These are phyloP conservation scores for Lumnitzera littorea DNA, from an alignment of 345 rosid genomes.

Conservation along the genomic window DNA sequence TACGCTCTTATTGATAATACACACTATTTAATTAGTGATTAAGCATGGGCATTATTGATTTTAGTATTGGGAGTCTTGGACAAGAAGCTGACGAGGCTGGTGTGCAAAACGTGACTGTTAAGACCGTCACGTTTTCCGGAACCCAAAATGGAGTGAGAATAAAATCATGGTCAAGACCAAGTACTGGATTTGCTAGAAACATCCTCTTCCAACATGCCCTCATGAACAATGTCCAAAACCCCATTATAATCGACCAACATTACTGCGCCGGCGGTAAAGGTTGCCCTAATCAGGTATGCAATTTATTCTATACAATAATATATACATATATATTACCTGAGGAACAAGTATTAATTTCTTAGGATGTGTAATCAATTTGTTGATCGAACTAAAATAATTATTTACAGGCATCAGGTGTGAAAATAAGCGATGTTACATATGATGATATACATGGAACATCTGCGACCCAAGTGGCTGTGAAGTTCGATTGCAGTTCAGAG, in stretches of 20 bases:
- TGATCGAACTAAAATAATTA: too few relatives aligned
- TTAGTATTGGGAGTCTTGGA: conserved; percentile 48
- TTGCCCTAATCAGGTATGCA: conserved; percentile 40
- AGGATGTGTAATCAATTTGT: too few relatives aligned
- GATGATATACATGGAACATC: conserved; percentile 60
- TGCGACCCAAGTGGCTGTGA: conserved; percentile 44
- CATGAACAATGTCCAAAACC: conserved; percentile 34
- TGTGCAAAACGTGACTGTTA: conserved; percentile 31
- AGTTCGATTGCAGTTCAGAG: conserved; percentile 52
- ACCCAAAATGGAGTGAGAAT: conserved; percentile 35
- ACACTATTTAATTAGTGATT: too few relatives aligned
- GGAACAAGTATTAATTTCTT: too few relatives aligned
- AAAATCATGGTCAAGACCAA: conserved; percentile 33
- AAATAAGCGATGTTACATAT: conserved; percentile 50
- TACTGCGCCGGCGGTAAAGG: conserved; percentile 20
- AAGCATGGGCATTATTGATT: background rate
- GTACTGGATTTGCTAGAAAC: conserved; percentile 24
- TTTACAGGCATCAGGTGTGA: conserved; percentile 52
- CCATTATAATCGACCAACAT: conserved; percentile 37
- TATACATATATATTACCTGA: background rate
- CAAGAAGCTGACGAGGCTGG: conserved; percentile 25
- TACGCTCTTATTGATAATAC: too few relatives aligned
- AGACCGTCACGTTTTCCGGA: conserved; percentile 17
- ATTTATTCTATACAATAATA: background rate
- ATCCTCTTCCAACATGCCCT: conserved; percentile 21